These are phyloP conservation scores for Amphirosellinia nigrospora DNA, from an alignment of 495 filamentous ascomycete species.

Conservation along the genomic window DNA sequence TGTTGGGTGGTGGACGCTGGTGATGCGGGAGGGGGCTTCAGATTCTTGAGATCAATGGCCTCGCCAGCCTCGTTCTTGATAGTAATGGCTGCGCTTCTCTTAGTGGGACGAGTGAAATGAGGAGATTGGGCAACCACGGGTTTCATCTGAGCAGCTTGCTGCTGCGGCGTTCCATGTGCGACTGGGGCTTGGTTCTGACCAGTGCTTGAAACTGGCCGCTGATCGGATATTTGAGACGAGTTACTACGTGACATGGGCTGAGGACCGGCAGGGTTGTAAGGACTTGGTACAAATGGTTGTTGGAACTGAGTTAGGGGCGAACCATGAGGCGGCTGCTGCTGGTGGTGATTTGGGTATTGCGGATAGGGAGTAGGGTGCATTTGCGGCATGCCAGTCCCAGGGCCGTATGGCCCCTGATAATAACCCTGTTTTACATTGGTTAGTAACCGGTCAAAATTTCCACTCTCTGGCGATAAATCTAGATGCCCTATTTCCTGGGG, in stretches of 20 bases:
- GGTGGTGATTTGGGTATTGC: conserved; percentile 58
- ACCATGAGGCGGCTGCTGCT: conserved; percentile 40
- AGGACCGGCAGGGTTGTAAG: conserved; percentile 61
- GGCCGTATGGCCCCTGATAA: conserved; percentile 38
- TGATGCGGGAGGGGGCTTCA: conserved; percentile 52
- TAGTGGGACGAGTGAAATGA: conserved; percentile 62
- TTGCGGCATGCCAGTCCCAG: conserved; percentile 38
- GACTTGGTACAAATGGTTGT: conserved; percentile 52
- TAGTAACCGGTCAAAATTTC: conserved; percentile 77
- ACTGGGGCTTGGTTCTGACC: conserved; percentile 62
- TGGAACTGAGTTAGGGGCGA: conserved; percentile 55
- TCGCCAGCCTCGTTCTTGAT: conserved; percentile 83
- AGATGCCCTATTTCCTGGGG: conserved; percentile 37
- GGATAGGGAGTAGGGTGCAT: conserved; percentile 37
- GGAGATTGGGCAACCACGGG: conserved; percentile 65
- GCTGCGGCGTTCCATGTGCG: conserved; percentile 50
- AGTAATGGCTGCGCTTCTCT: conserved; percentile 70
- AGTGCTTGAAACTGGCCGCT: conserved; percentile 81
- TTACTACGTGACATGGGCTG: conserved; percentile 81
- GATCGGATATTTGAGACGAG: conserved; percentile 73
- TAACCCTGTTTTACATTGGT: conserved; percentile 66
- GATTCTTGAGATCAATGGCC: conserved; percentile 48
- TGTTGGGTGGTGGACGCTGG: conserved; percentile 55
- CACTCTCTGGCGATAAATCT: conserved; percentile 72
- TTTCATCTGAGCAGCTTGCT: conserved; percentile 64